A percentile compares a stretch with the other conserved stretches of the same genome.
phyloP scores from a whole-genome alignment of 306 rosid species.

The Sicyos edulis region DNA sequence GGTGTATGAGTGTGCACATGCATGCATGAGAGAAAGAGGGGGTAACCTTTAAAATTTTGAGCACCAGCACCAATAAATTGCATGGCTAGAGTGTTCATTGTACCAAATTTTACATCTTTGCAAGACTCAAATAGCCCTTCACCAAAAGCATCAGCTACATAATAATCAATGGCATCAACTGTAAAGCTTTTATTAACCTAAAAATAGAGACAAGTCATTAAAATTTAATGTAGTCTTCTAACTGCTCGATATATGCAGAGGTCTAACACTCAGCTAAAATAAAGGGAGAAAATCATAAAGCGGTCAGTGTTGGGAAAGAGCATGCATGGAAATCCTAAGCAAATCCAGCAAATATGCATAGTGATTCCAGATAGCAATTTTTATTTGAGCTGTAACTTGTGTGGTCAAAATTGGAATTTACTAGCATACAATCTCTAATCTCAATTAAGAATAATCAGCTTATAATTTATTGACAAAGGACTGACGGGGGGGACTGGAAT shows the following conservation, averaged over 20 bases:
- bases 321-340: not conserved
- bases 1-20: not conserved
- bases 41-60: conserved; percentile 67
- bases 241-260: not conserved
- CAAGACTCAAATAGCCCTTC: conserved; percentile 88
- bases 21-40: conserved; percentile 18
- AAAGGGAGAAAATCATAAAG: conserved; percentile 5
- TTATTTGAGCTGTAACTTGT: not conserved
- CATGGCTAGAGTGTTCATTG: conserved; percentile 73
- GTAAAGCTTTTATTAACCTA: conserved; percentile 69
- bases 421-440: not conserved
- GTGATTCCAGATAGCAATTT: not conserved
- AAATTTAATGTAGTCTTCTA: conserved; percentile 18
- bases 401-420: not conserved
- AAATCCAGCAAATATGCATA: conserved; percentile 1
- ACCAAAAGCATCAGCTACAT: conserved; percentile 71
- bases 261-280: conserved; percentile 10
- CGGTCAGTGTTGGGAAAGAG: not conserved
- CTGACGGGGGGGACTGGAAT: not conserved
- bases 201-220: conserved; percentile 24
- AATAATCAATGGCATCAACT: conserved; percentile 79
- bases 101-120: conserved; percentile 94
- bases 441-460: not conserved
- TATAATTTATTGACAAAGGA: conserved; percentile 1
- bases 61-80: conserved; percentile 88